Evolutionary conservation across 768 basidiomycete genomes (phyloP).

Genomic region (Hericium coralloides): DNA sequence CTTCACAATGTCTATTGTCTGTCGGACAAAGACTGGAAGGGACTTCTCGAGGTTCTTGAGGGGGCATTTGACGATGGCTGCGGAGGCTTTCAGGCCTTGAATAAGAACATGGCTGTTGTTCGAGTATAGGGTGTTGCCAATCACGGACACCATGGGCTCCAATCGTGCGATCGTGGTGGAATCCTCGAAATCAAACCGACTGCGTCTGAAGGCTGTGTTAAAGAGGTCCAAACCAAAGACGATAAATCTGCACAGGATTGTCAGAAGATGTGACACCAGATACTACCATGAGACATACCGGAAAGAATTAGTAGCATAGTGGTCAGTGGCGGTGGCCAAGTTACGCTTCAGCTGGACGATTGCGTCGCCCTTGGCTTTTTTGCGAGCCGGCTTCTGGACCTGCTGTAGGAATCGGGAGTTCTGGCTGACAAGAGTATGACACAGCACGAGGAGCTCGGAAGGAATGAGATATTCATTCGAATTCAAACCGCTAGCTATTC

Average conservation of each 20-base stretch:
- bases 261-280: slow-evolving; percentile 1
- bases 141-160: slow-evolving; percentile 75
- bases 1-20: slow-evolving; percentile 76
- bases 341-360: slow-evolving; percentile 77
- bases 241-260: slow-evolving; percentile 52
- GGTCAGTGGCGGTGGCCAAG: slow-evolving; percentile 41
- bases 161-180: slow-evolving; percentile 66
- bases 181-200: slow-evolving; percentile 80
- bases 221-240: slow-evolving; percentile 89
- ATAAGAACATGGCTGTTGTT: slow-evolving; percentile 64
- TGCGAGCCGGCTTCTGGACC: slow-evolving; percentile 25
- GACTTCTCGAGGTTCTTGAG: slow-evolving; percentile 66
- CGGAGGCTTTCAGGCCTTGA: slow-evolving; percentile 70
- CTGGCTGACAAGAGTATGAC: slow-evolving; percentile 84
- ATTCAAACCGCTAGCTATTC: slow-evolving; percentile 79
- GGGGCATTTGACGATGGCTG: slow-evolving; percentile 78
- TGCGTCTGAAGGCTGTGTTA: slow-evolving; percentile 77
- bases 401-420: slow-evolving; percentile 82
- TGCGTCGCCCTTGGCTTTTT: slow-evolving; percentile 36
- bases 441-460: slow-evolving; percentile 66
- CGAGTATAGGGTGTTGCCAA: slow-evolving; percentile 91
- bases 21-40: slow-evolving; percentile 73
- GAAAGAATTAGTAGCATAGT: slow-evolving; percentile 82
- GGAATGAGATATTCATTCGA: slow-evolving; percentile 66
- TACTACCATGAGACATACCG: slow-evolving; percentile 38